A percentile compares a stretch with the other conserved stretches of the same genome.
Evolutionary conservation across 352 stramenopile species (phyloP).

Genomic region (Phytophthora aleatoria): DNA sequence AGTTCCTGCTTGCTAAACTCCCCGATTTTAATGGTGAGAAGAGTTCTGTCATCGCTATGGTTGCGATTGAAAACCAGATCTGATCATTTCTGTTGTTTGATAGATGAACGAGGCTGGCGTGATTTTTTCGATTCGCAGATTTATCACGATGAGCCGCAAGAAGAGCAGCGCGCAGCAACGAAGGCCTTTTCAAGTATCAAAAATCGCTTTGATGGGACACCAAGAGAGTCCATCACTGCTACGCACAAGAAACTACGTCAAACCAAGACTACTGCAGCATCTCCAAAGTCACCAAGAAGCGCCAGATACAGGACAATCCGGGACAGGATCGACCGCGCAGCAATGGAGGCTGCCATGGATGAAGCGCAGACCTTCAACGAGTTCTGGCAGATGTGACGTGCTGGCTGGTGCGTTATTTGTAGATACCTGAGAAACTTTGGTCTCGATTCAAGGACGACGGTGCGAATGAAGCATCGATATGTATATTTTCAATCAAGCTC

Average conservation of each 20-base stretch:
- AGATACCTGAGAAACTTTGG: conserved; percentile 8
- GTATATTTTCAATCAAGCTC: conserved; percentile 21
- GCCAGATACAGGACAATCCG: conserved; percentile 27
- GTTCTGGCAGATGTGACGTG: conserved; percentile 43
- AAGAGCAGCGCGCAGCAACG: conserved; percentile 20
- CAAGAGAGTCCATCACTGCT: conserved; percentile 1
- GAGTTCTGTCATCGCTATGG: background rate
- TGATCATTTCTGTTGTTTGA: conserved; percentile 9
- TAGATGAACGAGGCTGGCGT: conserved; percentile 52
- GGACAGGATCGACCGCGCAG: conserved; percentile 34
- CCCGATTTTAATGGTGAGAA: conserved; percentile 48
- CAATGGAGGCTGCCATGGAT: conserved; percentile 38
- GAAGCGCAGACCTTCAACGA: conserved; percentile 40
- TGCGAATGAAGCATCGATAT: conserved; percentile 23
- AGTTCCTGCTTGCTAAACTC: conserved; percentile 38
- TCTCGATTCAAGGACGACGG: conserved; percentile 9
- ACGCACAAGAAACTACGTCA: conserved; percentile 15
- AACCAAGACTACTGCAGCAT: conserved; percentile 2
- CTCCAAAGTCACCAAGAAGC: conserved; percentile 3
- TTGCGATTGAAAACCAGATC: background rate
- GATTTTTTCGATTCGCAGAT: conserved; percentile 61
- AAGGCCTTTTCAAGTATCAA: conserved; percentile 11
- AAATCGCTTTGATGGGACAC: background rate
- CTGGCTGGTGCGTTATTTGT: conserved; percentile 10
- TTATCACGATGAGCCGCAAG: conserved; percentile 30